phyloP scores from a whole-genome alignment of 2,329 filamentous ascomycete species.

The Verticillium nubilum region DNA sequence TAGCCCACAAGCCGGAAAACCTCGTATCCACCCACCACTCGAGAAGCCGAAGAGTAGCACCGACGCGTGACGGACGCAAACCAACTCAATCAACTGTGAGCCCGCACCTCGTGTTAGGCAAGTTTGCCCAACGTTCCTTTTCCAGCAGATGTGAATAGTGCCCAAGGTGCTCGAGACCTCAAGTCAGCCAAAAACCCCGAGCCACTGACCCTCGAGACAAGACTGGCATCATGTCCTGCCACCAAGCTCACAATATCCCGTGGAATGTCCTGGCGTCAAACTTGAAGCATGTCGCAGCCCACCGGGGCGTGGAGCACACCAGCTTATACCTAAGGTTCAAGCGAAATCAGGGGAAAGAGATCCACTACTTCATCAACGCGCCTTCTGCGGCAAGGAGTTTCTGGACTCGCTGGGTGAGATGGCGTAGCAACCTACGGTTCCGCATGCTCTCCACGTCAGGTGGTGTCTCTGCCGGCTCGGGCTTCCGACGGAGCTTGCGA shows the following conservation, averaged over 20 bases:
- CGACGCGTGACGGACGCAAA: too few relatives aligned
- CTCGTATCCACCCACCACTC: too few relatives aligned
- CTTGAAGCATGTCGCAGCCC: conserved; percentile 5
- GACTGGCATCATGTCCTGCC: conserved; percentile 7
- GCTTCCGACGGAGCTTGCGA: conserved; percentile 12
- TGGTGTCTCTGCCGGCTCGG: conserved; percentile 6
- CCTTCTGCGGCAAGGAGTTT: conserved; percentile 8
- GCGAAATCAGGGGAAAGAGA: conserved; percentile 6
- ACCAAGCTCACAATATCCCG: conserved; percentile 13
- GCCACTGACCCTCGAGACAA: too few relatives aligned
- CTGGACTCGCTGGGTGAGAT: conserved; percentile 19
- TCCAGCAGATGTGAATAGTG: too few relatives aligned
- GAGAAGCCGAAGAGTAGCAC: too few relatives aligned
- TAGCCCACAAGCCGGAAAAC: too few relatives aligned
- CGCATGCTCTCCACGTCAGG: conserved; percentile 4
- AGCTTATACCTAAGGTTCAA: conserved; percentile 7
- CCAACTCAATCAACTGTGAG: too few relatives aligned
- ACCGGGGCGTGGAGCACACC: neutral
- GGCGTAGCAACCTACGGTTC: conserved; percentile 6
- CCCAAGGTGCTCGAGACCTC: too few relatives aligned
- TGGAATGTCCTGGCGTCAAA: conserved; percentile 7
- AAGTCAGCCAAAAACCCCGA: too few relatives aligned
- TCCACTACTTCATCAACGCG: conserved; percentile 10
- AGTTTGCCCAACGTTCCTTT: too few relatives aligned
- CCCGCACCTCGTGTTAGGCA: too few relatives aligned